phyloP scores from a whole-genome alignment of 129 eudicot genomes.

The Sambucus nigra region DNA sequence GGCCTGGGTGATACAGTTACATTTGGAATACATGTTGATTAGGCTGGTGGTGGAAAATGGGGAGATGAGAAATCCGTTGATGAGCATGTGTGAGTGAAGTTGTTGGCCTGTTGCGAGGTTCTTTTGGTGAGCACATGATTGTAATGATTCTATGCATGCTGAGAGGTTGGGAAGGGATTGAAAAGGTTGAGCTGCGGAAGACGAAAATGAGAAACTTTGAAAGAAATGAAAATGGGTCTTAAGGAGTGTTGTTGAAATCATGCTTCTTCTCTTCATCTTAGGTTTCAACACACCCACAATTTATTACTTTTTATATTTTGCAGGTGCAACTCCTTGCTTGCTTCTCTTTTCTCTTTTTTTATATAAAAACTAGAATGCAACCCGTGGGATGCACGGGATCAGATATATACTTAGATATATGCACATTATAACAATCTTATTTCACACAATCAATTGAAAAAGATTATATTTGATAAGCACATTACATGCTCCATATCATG shows the following conservation, averaged over 20 bases:
- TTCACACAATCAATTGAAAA: too few relatives aligned
- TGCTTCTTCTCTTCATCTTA: constrained; percentile 9
- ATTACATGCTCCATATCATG: too few relatives aligned
- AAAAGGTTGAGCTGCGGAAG: constrained; percentile 6
- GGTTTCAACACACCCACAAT: too few relatives aligned
- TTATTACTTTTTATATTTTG: too few relatives aligned
- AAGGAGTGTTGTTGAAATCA: background rate
- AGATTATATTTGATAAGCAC: too few relatives aligned
- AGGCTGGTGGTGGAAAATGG: constrained; percentile 67
- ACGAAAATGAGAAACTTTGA: constrained; percentile 6
- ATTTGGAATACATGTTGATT: constrained; percentile 80
- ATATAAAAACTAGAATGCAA: too few relatives aligned
- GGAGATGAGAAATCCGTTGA: constrained; percentile 37
- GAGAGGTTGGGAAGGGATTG: constrained; percentile 17
- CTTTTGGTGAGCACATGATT: constrained; percentile 40
- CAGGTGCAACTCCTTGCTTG: too few relatives aligned
- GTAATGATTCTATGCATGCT: constrained; percentile 41
- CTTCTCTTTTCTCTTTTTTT: too few relatives aligned
- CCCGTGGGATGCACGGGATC: too few relatives aligned
- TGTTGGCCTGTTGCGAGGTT: constrained; percentile 37
- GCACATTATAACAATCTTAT: too few relatives aligned
- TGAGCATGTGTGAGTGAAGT: constrained; percentile 53
- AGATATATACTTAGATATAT: too few relatives aligned
- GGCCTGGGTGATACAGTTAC: constrained; percentile 44
- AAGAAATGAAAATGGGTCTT: constrained; percentile 9